Percentiles rank a stretch among this genome's conserved stretches.
Conservation (phyloP, 2,329 filamentous ascomycete species). For the Stagonosporopsis vannaccii region DNA sequence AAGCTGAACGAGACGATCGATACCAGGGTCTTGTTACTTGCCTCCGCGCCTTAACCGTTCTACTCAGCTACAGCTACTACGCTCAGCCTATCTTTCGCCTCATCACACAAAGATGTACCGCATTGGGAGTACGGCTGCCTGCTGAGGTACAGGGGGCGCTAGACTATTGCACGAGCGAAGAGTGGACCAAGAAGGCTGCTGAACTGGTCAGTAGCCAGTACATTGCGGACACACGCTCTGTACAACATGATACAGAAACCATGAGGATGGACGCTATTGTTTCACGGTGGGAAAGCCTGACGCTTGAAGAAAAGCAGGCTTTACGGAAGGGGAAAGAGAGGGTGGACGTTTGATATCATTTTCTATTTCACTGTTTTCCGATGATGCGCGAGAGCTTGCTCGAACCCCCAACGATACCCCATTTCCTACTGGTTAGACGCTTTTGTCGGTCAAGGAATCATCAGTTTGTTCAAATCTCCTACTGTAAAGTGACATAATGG, state of each 20-base stretch:
- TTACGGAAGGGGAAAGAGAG: neutral
- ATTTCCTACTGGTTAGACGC: neutral
- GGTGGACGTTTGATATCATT: neutral
- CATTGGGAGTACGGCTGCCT: slow-evolving; percentile 31
- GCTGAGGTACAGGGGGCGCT: slow-evolving; percentile 27
- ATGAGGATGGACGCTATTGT: slow-evolving; percentile 41
- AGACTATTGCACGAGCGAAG: slow-evolving; percentile 35
- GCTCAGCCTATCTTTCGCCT: slow-evolving; percentile 41
- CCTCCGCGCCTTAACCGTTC: slow-evolving; percentile 31
- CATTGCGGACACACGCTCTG: slow-evolving; percentile 35
- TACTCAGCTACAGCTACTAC: slow-evolving; percentile 38
- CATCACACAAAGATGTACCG: slow-evolving; percentile 36
- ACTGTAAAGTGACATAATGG: neutral
- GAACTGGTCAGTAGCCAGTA: slow-evolving; percentile 40
- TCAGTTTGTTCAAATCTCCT: neutral
- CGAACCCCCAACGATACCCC: slow-evolving; percentile 10
- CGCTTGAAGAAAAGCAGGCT: slow-evolving; percentile 18
- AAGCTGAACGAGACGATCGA: slow-evolving; percentile 24
- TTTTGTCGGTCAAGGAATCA: neutral
- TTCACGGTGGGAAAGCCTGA: slow-evolving; percentile 35
- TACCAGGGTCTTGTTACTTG: slow-evolving; percentile 40
- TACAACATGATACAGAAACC: slow-evolving; percentile 22
- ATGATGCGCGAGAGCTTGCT: slow-evolving; percentile 8
- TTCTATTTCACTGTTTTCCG: neutral
- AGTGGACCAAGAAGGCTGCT: slow-evolving; percentile 41